These are phyloP conservation scores for Tetragonia tetragonoides DNA, from an alignment of 148 eudicot genomes.

Conservation along the genomic window DNA sequence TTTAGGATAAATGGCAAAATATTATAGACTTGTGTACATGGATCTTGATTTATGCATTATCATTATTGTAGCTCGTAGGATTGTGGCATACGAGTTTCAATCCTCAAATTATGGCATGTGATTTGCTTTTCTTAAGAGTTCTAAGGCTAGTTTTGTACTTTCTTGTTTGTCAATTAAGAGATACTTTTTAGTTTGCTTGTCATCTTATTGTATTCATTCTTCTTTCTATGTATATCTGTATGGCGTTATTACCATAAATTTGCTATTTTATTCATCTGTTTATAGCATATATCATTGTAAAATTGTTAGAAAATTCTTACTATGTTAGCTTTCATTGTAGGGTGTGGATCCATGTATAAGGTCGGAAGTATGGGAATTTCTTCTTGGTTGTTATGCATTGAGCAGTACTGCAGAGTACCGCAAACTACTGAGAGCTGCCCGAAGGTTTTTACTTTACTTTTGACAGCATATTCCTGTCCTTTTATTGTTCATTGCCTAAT, in stretches of 20 bases:
- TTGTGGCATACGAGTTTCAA: neutral
- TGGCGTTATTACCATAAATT: neutral
- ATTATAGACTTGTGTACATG: neutral
- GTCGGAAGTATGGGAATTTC: slow-evolving; percentile 98
- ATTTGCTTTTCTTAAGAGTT: neutral
- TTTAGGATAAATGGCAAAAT: neutral
- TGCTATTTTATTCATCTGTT: neutral
- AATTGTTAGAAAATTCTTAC: slow-evolving; percentile 6
- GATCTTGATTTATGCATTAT: neutral
- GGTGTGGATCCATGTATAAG: slow-evolving; percentile 98
- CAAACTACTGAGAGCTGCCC: slow-evolving; percentile 68
- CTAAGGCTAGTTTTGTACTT: neutral
- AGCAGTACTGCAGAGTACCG: slow-evolving; percentile 79
- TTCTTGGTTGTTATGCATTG: slow-evolving; percentile 92
- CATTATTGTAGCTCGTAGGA: neutral
- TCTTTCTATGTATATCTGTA: neutral
- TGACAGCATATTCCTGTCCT: neutral
- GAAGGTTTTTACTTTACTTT: slow-evolving; percentile 50
- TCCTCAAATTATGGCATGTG: neutral
- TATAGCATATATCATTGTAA: neutral
- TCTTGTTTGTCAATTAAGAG: neutral
- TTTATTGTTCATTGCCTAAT: neutral
- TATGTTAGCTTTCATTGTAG: slow-evolving; percentile 35
- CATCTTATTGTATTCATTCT: neutral
- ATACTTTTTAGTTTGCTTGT: neutral